Conservation (phyloP, 192 early-diverging fungal species). For the Coemansia sp. region DNA sequence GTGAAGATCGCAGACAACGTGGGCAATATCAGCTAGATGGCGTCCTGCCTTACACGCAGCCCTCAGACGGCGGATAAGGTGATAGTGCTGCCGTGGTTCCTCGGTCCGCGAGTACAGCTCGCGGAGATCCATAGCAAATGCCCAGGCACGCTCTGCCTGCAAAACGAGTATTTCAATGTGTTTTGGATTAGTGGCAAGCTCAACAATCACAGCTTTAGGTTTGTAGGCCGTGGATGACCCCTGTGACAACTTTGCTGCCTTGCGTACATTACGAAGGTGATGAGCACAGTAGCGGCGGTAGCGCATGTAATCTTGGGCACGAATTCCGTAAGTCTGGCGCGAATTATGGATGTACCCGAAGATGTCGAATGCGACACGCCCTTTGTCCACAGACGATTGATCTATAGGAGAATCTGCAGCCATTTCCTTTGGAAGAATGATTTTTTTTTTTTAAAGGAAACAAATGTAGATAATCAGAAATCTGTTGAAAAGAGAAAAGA, state of each 20-base stretch:
- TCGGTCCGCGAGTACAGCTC: constrained; percentile 50
- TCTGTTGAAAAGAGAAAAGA: background rate
- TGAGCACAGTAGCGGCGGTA: constrained; percentile 50
- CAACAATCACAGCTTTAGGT: constrained; percentile 27
- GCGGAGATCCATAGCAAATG: constrained; percentile 51
- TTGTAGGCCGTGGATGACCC: constrained; percentile 26
- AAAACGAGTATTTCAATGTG: constrained; percentile 47
- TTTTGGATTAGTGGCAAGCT: constrained; percentile 16
- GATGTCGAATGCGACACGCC: constrained; percentile 30
- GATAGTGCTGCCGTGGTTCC: constrained; percentile 52
- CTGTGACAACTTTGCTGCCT: constrained; percentile 31
- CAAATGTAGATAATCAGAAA: background rate
- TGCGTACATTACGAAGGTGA: constrained; percentile 48
- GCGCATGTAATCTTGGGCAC: constrained; percentile 43
- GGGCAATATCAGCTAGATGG: constrained; percentile 22
- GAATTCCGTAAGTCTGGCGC: constrained; percentile 43
- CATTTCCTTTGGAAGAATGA: background rate
- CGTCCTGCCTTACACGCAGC: constrained; percentile 33
- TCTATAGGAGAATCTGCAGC: background rate
- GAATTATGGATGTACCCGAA: constrained; percentile 42
- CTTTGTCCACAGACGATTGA: background rate
- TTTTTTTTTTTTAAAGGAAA: background rate
- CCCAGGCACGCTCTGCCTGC: constrained; percentile 53
- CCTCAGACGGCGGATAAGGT: constrained; percentile 40
- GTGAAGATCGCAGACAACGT: constrained; percentile 19